These are phyloP conservation scores for Chalciporus sphaerocephalus DNA, from an alignment of 768 basidiomycete species.

Conservation along the genomic window DNA sequence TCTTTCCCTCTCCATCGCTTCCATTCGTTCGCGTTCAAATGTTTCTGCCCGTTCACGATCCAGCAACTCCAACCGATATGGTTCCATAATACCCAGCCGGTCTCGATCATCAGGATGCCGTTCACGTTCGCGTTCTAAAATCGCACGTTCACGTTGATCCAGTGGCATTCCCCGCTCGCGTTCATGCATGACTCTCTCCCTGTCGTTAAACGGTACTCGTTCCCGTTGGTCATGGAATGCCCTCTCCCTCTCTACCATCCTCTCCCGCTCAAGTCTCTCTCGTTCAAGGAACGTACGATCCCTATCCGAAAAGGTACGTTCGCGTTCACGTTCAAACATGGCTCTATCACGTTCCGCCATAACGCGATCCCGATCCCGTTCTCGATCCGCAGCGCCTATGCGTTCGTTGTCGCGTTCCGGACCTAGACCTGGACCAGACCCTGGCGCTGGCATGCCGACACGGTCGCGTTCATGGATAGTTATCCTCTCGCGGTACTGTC, in stretches of 20 bases:
- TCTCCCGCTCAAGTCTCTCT: constrained; percentile 22
- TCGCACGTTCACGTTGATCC: constrained; percentile 21
- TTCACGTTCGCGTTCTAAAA: constrained; percentile 14
- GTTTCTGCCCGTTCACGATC: constrained; percentile 27
- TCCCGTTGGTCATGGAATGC: constrained; percentile 19
- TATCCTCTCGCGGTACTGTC: constrained; percentile 27
- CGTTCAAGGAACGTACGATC: constrained; percentile 23
- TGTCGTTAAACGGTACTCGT: constrained; percentile 20
- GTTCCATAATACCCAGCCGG: constrained; percentile 17
- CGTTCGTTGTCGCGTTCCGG: constrained; percentile 25
- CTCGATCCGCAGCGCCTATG: constrained; percentile 15
- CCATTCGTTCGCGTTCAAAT: constrained; percentile 31
- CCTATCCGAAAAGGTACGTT: constrained; percentile 12
- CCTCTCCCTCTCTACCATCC: constrained; percentile 21
- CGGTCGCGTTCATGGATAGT: constrained; percentile 21
- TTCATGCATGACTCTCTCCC: constrained; percentile 23
- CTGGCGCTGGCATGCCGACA: constrained; percentile 14
- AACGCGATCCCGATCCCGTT: constrained; percentile 27
- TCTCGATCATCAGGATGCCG: constrained; percentile 22
- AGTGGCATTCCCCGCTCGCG: constrained; percentile 18
- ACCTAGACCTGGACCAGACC: too few relatives aligned
- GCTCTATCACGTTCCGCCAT: constrained; percentile 21
- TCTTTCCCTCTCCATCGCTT: constrained; percentile 29
- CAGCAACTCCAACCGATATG: constrained; percentile 15
- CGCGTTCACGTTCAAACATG: constrained; percentile 24